Conservation (phyloP, 1,284 basidiomycete species). For the Ustilago loliicola region DNA sequence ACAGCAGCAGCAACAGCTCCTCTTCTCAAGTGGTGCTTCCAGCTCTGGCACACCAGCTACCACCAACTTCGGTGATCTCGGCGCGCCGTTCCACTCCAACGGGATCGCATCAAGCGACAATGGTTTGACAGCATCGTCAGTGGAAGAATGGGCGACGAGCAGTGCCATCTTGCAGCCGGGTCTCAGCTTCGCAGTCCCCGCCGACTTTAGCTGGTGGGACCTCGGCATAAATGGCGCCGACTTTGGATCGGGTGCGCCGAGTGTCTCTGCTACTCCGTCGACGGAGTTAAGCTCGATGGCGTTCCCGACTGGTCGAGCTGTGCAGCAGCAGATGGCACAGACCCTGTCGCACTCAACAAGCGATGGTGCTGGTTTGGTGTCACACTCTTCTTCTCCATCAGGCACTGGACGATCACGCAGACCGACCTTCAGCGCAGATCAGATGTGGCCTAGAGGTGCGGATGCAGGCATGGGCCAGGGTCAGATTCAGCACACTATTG, state of each 20-base stretch:
- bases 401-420: neutral
- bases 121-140: constrained; percentile 21
- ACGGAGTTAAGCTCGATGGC: constrained; percentile 17
- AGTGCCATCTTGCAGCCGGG: constrained; percentile 59
- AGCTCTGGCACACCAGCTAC: neutral
- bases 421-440: constrained; percentile 29
- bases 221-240: constrained; percentile 44
- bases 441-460: constrained; percentile 48
- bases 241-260: constrained; percentile 18
- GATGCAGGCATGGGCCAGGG: constrained; percentile 53
- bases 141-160: constrained; percentile 44
- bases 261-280: constrained; percentile 27
- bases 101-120: neutral
- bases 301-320: neutral
- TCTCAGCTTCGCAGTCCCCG: constrained; percentile 66
- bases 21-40: constrained; percentile 26
- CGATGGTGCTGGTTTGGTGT: neutral
- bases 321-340: neutral
- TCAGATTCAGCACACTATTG: constrained; percentile 48
- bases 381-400: constrained; percentile 4
- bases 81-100: constrained; percentile 10
- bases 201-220: constrained; percentile 69
- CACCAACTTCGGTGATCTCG: constrained; percentile 1
- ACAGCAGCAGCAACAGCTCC: constrained; percentile 39
- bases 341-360: neutral